These are phyloP conservation scores for Sarocladiaceae sp. DNA, from an alignment of 2,329 filamentous ascomycete genomes.

Conservation along the genomic window DNA sequence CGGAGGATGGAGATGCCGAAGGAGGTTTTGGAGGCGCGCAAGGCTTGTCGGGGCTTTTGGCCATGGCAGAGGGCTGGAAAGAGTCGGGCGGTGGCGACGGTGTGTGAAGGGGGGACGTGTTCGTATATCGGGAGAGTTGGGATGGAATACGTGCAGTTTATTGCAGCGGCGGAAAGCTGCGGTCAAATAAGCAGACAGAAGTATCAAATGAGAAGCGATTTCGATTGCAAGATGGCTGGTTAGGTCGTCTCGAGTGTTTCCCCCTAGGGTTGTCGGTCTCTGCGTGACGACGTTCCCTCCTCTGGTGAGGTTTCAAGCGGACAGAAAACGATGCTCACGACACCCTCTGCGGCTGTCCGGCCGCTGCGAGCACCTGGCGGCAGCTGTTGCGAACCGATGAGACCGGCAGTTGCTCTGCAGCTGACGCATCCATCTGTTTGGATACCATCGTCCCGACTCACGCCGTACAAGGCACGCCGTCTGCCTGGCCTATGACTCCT, in stretches of 20 bases:
- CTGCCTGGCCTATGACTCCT: too few species aligned
- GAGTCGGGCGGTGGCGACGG: too few species aligned
- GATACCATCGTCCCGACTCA: neutral
- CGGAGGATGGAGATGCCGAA: constrained; percentile 77
- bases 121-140: too few species aligned
- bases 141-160: too few species aligned
- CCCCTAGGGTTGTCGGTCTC: too few species aligned
- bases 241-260: too few species aligned
- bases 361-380: neutral
- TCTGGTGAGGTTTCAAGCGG: neutral
- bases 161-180: too few species aligned
- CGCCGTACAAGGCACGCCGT: too few species aligned
- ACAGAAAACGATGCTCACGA: neutral
- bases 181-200: too few species aligned
- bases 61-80: constrained; percentile 87
- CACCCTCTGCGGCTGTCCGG: constrained; percentile 8
- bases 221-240: too few species aligned
- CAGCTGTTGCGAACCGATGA: neutral
- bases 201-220: too few species aligned
- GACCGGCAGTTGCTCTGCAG: neutral
- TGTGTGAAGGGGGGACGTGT: too few species aligned
- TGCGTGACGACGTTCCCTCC: neutral
- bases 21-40: constrained; percentile 21
- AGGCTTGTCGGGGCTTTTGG: constrained; percentile 76
- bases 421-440: constrained; percentile 2